Base-by-base conservation (phyloP, 2,329 filamentous ascomycete genomes). In the Neofusicoccum laricinum region DNA sequence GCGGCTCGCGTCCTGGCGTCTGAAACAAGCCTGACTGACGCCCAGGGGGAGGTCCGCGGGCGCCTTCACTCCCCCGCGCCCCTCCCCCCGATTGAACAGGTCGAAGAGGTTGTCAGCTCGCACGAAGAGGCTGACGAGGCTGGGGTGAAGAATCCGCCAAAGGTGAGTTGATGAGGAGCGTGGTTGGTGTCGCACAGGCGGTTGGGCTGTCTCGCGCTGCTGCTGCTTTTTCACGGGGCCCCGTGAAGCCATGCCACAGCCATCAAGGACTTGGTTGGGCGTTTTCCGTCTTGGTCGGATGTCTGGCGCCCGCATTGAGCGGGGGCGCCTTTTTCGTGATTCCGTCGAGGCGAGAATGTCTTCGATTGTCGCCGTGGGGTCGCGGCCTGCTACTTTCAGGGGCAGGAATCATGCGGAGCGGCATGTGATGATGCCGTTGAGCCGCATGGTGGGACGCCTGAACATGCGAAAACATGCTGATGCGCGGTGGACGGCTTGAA, bases 111-210 rank as follows among this genome's bases (percentile, higher is more conserved):
- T n/a, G 73, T 79, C 14, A 73, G 69, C 8, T 71, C 72, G 0
- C 57, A 76, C 53, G 68, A 74, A 43, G 75, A 78, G 40, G 77
- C 78, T 3, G 66, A 75, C 64, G 67, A 72, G 41, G 74, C 75
- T 45, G 70, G 71, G 0, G 76, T 79, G 8, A 79, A 80, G 68
- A 72, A 79, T 51, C 76, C 78, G 11, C 77, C 78, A n/a, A 80
- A 80, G 73, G 78, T 77, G 64, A 43, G 63, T 64, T 48, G 58
- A 15, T 6, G 41, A 8, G 17, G 12, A 30, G 57, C 36, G 51
- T 43, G 51, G 55, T 59, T 64, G 50, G 49, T 21, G 41, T 46
- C n/a, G 49, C 50, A 63, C 48, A 17, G 6, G 17, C 19, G 12
- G 19, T 30, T 32, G 6, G 1, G 11, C 25, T 32, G 12, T 25